Evolutionary conservation across 2,329 filamentous ascomycete genomes (phyloP), one percentile per base, ranked within the genome.

Genomic region (Alternaria gansuensis): DNA sequence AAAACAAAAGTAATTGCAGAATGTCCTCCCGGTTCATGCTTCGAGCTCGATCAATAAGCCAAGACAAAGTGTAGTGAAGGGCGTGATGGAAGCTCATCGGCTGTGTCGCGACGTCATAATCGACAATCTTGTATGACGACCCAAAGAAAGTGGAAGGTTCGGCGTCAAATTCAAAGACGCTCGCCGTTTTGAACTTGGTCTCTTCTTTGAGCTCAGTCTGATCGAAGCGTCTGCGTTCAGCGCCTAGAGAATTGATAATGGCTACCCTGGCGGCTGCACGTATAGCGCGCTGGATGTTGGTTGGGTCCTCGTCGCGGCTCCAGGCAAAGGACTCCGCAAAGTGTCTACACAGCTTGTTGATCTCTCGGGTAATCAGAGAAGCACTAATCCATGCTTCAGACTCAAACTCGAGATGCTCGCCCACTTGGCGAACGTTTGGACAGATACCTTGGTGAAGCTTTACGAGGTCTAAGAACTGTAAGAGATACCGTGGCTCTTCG

Each of bases 331-430:
- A 89, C 68, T 96, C 91, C 0, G 93, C 89, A 57, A 98, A 90
- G 70, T 95, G 90, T 63, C 93, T 86, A 72, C 94, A 97, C 36
- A 98, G 85, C 53, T 92, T 88, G 74, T 98, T 98, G 76, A 99
- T 94, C 76, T 99, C 94, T 50, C 94, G 87, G 49, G 95, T 97
- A 57, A 99, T 91, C 50, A 98, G 84, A 6, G 93, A 97, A 3
- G 95, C 94, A 57, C 92, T 96, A 52, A 99, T 98, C 95, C 95
- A 99, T 21, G 92, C 91, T 78, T 99, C 96, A 2, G 93, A 96
- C 78, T 99, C 95, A 73, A 98, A 99, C 77, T 99, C 96, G 31
- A 99, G 91, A 75, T 99, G 95, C 73, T 98, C 95, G 14, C 93
- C 93, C 23, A 97, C 87, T 2, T 94, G 95, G 62, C 96, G 87